These are phyloP conservation scores for Plasmopara halstedii DNA, from an alignment of 352 stramenopile species.

Conservation along the genomic window DNA sequence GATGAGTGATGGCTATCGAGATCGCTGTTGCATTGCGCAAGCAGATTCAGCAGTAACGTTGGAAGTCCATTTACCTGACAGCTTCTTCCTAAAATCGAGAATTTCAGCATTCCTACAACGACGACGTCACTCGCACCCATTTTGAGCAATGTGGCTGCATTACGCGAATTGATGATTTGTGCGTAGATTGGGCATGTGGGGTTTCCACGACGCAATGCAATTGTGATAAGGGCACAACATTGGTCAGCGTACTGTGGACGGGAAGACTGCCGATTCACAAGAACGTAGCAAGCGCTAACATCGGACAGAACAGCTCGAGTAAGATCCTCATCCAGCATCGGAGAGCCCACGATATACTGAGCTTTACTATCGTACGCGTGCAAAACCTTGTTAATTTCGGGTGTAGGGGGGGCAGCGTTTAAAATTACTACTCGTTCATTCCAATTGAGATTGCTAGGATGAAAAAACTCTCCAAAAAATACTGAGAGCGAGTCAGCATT, in stretches of 20 bases:
- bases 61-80: slow-evolving; percentile 59
- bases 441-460: slow-evolving; percentile 77
- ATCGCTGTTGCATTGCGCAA: slow-evolving; percentile 46
- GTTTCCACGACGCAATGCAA: slow-evolving; percentile 61
- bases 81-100: slow-evolving; percentile 57
- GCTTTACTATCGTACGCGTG: slow-evolving; percentile 67
- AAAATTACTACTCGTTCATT: slow-evolving; percentile 78
- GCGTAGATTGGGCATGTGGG: slow-evolving; percentile 66
- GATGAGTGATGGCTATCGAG: slow-evolving; percentile 43
- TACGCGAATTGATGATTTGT: slow-evolving; percentile 64
- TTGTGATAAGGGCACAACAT: slow-evolving; percentile 67
- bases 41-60: slow-evolving; percentile 60
- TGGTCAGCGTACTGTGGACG: slow-evolving; percentile 59
- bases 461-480: slow-evolving; percentile 84
- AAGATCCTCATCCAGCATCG: slow-evolving; percentile 73
- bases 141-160: slow-evolving; percentile 57
- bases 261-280: slow-evolving; percentile 48
- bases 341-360: slow-evolving; percentile 78
- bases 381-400: slow-evolving; percentile 72
- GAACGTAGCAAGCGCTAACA: slow-evolving; percentile 57
- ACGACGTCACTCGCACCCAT: slow-evolving; percentile 72
- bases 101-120: slow-evolving; percentile 62
- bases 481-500: slow-evolving; percentile 48
- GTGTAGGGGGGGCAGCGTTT: slow-evolving; percentile 43
- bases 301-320: slow-evolving; percentile 42